These are phyloP conservation scores for Withania somnifera DNA, from an alignment of 305 asterid genomes.

Conservation along the genomic window DNA sequence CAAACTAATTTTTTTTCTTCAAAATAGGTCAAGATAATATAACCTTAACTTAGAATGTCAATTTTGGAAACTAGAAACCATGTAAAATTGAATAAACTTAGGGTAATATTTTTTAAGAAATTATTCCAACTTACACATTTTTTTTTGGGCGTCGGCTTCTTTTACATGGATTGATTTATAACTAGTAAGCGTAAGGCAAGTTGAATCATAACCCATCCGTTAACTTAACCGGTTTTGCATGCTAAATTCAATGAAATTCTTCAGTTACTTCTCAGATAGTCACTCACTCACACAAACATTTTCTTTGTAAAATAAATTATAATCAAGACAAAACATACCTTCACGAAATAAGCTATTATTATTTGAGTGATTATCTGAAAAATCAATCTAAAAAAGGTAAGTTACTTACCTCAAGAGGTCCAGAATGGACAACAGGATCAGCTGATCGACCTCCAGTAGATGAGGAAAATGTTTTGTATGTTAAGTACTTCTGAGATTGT, in stretches of 20 bases:
- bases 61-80: background rate
- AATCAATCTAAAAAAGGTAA: background rate
- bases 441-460: slow-evolving; percentile 42
- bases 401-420: slow-evolving; percentile 41
- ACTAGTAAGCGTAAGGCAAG: background rate
- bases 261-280: too few relatives aligned
- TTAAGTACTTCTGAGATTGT: background rate
- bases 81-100: background rate
- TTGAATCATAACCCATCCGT: background rate
- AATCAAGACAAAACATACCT: too few relatives aligned
- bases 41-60: background rate
- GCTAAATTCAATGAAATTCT: background rate
- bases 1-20: background rate
- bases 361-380: too few relatives aligned
- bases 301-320: too few relatives aligned
- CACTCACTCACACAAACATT: too few relatives aligned
- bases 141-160: background rate
- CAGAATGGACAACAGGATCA: slow-evolving; percentile 56
- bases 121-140: background rate
- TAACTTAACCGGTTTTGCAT: background rate
- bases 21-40: background rate
- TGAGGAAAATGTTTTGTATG: slow-evolving; percentile 7
- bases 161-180: background rate
- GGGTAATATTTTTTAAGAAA: too few relatives aligned
- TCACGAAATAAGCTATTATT: background rate